These are phyloP conservation scores for Russula sp. DNA, from an alignment of 768 basidiomycete genomes.

Conservation along the genomic window DNA sequence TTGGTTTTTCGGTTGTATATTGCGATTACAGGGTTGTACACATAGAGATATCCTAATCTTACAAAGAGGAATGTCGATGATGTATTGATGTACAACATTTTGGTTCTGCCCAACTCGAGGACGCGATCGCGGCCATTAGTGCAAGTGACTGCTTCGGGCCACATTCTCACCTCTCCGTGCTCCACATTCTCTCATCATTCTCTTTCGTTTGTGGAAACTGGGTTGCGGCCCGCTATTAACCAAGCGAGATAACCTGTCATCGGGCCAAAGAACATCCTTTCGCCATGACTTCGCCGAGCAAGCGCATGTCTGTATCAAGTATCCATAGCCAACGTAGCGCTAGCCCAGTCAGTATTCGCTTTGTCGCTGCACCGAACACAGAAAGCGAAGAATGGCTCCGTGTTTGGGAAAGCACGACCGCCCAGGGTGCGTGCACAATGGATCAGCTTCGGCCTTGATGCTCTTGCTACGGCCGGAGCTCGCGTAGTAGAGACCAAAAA, in stretches of 20 bases:
- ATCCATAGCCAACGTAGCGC: conserved; percentile 20
- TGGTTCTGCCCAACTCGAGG: neutral
- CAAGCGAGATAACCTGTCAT: too few species aligned
- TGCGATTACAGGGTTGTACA: too few species aligned
- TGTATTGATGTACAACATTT: neutral
- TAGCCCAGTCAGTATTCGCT: conserved; percentile 20
- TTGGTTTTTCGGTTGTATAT: too few species aligned
- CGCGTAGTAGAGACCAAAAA: too few species aligned
- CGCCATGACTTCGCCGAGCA: conserved; percentile 26
- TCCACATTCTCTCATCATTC: neutral
- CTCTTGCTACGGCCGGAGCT: neutral
- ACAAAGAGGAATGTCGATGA: neutral
- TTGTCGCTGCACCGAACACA: conserved; percentile 26
- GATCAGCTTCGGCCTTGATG: neutral
- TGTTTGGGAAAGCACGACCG: conserved; percentile 48
- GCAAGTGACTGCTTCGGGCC: too few species aligned
- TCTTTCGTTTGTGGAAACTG: neutral
- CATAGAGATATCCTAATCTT: neutral
- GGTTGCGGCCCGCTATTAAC: neutral
- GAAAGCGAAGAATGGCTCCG: conserved; percentile 49
- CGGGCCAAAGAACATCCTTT: neutral
- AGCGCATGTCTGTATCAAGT: conserved; percentile 29
- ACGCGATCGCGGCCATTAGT: too few species aligned
- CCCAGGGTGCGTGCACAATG: conserved; percentile 41
- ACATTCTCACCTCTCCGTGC: neutral